A percentile compares a stretch with the other conserved stretches of the same genome.
Conservation (phyloP, 768 basidiomycete species). For the Lactifluus piperatus region DNA sequence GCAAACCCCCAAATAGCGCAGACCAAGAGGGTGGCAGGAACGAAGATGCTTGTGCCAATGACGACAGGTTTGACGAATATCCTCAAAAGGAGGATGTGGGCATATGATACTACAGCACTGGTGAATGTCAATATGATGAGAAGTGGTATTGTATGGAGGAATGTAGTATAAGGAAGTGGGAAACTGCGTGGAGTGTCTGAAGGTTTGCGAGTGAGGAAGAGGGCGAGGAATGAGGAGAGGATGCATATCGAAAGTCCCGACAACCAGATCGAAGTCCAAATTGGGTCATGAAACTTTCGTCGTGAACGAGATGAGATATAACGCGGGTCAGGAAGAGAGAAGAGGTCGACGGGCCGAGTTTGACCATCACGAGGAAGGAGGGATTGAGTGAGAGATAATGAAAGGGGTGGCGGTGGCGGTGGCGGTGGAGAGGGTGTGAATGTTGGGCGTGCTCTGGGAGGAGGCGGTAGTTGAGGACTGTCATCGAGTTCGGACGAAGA, state of each 20-base stretch:
- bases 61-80: constrained; percentile 82
- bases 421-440: constrained; percentile 33
- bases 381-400: constrained; percentile 72
- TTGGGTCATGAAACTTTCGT: constrained; percentile 65
- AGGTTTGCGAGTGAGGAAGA: constrained; percentile 49
- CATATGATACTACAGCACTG: constrained; percentile 64
- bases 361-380: constrained; percentile 66
- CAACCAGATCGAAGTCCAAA: constrained; percentile 64
- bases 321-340: constrained; percentile 70
- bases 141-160: constrained; percentile 71
- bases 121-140: constrained; percentile 62
- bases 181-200: constrained; percentile 25
- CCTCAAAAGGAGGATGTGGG: constrained; percentile 65
- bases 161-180: constrained; percentile 64
- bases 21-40: constrained; percentile 63
- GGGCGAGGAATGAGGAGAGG: constrained; percentile 53
- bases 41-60: constrained; percentile 64
- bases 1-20: constrained; percentile 77
- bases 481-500: constrained; percentile 36
- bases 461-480: constrained; percentile 36
- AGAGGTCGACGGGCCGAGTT: constrained; percentile 55
- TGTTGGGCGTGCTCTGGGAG: constrained; percentile 31
- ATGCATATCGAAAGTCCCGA: constrained; percentile 49
- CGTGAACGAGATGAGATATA: constrained; percentile 47
- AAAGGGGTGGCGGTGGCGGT: constrained; percentile 38